Evolutionary conservation across 2,329 filamentous ascomycete genomes (phyloP).

Genomic region (Trichoderma breve): DNA sequence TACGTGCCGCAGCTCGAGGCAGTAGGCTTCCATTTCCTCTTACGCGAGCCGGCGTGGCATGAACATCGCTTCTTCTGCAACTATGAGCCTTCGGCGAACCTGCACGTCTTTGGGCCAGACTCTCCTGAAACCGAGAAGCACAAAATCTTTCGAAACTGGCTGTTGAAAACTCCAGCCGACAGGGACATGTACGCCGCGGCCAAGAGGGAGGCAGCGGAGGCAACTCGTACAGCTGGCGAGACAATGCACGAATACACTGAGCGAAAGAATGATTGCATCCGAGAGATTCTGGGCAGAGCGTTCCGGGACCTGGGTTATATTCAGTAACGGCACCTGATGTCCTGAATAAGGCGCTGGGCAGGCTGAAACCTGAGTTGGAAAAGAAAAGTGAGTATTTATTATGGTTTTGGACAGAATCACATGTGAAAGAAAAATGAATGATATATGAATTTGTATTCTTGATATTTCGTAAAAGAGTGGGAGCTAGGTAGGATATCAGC

Average conservation of each 20-base stretch:
- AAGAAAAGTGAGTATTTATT: neutral
- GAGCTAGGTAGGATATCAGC: neutral
- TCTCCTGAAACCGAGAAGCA: slow-evolving; percentile 43
- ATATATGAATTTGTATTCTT: neutral
- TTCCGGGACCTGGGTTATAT: slow-evolving; percentile 21
- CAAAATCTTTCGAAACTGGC: slow-evolving; percentile 44
- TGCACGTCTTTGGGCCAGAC: slow-evolving; percentile 49
- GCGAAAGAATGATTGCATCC: slow-evolving; percentile 40
- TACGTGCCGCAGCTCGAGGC: slow-evolving; percentile 45
- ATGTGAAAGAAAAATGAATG: neutral
- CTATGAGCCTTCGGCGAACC: slow-evolving; percentile 40
- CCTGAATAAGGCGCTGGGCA: neutral
- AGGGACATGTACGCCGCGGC: slow-evolving; percentile 38
- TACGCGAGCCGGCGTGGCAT: slow-evolving; percentile 47
- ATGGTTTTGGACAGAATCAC: neutral
- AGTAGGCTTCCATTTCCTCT: slow-evolving; percentile 45
- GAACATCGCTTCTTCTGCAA: slow-evolving; percentile 46
- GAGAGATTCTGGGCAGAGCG: slow-evolving; percentile 35
- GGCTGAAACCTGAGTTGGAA: neutral
- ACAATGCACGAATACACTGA: slow-evolving; percentile 39
- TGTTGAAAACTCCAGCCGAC: slow-evolving; percentile 37
- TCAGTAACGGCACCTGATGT: neutral
- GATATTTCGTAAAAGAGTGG: neutral
- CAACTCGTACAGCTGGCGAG: slow-evolving; percentile 31
- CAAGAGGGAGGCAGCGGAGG: slow-evolving; percentile 38